A percentile compares a stretch with the other conserved stretches of the same genome.
These are phyloP conservation scores for Tremella mesenterica DNA, from an alignment of 768 basidiomycete species.

Conservation along the genomic window DNA sequence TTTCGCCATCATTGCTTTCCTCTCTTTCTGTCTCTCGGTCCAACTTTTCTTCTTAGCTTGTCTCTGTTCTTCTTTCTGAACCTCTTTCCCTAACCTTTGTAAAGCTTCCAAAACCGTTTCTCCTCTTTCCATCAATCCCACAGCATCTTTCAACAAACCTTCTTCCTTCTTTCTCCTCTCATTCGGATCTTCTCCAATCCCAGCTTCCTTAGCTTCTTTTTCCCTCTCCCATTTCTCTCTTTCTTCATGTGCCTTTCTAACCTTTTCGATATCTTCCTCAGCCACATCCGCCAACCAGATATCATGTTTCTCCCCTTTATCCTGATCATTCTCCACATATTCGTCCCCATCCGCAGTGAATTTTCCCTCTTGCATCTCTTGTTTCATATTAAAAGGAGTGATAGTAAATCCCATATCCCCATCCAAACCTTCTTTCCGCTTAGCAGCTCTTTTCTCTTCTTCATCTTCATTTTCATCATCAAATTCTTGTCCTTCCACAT, in stretches of 20 bases:
- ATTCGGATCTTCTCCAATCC: slow-evolving; percentile 7
- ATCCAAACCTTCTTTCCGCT: slow-evolving; percentile 54
- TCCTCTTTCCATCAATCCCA: slow-evolving; percentile 71
- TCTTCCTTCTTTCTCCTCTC: slow-evolving; percentile 29
- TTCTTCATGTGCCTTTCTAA: slow-evolving; percentile 63
- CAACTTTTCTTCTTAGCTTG: slow-evolving; percentile 31
- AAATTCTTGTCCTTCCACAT: slow-evolving; percentile 97
- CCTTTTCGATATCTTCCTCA: slow-evolving; percentile 75
- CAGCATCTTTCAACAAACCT: slow-evolving; percentile 48
- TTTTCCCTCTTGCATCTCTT: slow-evolving; percentile 97
- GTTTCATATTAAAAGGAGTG: slow-evolving; percentile 96
- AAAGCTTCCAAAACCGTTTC: slow-evolving; percentile 86
- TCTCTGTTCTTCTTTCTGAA: slow-evolving; percentile 26
- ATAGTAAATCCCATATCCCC: slow-evolving; percentile 77
- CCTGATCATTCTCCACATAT: slow-evolving; percentile 68
- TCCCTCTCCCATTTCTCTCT: slow-evolving; percentile 59
- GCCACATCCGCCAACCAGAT: slow-evolving; percentile 85
- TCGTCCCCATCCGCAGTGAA: slow-evolving; percentile 78
- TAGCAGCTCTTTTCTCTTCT: slow-evolving; percentile 66
- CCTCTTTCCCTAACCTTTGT: slow-evolving; percentile 61
- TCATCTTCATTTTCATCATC: slow-evolving; percentile 49
- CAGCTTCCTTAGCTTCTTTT: slow-evolving; percentile 65
- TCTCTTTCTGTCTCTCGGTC: slow-evolving; percentile 47
- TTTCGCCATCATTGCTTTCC: slow-evolving; percentile 32
- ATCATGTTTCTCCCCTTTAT: slow-evolving; percentile 86